Evolutionary conservation across 495 filamentous ascomycete genomes (phyloP).

Genomic region (Penicillium lagena): DNA sequence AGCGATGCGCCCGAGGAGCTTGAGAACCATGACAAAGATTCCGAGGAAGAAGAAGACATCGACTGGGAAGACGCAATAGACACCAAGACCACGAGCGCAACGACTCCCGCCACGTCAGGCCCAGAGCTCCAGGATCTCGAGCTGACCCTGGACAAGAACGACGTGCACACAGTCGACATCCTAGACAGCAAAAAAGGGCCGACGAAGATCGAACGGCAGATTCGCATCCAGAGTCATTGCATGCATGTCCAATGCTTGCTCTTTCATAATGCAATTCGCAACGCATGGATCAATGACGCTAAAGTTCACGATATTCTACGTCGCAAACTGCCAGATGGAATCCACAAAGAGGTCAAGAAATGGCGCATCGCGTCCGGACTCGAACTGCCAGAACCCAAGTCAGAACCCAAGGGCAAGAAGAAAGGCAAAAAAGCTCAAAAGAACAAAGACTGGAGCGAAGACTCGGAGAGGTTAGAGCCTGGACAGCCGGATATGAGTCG

Average conservation of each 20-base stretch:
- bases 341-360: constrained; percentile 66
- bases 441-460: constrained; percentile 62
- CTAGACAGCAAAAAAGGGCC: constrained; percentile 76
- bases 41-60: constrained; percentile 60
- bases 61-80: constrained; percentile 86
- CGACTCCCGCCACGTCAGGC: constrained; percentile 17
- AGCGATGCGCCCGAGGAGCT: constrained; percentile 46
- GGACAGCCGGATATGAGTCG: constrained; percentile 67
- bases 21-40: constrained; percentile 10
- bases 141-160: constrained; percentile 62
- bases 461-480: constrained; percentile 61
- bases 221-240: constrained; percentile 72
- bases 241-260: constrained; percentile 86
- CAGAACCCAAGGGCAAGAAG: constrained; percentile 30
- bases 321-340: constrained; percentile 56
- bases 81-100: constrained; percentile 22
- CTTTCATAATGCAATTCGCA: constrained; percentile 82
- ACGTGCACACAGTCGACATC: constrained; percentile 47
- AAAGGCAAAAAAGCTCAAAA: constrained; percentile 38
- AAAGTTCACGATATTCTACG: constrained; percentile 73
- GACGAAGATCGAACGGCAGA: constrained; percentile 72
- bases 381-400: constrained; percentile 31
- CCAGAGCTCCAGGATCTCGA: constrained; percentile 57
- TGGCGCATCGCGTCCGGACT: constrained; percentile 66
- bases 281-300: constrained; percentile 76